These are phyloP conservation scores for Guillardia theta DNA, from an alignment of 78 protist genomes.

Conservation along the genomic window DNA sequence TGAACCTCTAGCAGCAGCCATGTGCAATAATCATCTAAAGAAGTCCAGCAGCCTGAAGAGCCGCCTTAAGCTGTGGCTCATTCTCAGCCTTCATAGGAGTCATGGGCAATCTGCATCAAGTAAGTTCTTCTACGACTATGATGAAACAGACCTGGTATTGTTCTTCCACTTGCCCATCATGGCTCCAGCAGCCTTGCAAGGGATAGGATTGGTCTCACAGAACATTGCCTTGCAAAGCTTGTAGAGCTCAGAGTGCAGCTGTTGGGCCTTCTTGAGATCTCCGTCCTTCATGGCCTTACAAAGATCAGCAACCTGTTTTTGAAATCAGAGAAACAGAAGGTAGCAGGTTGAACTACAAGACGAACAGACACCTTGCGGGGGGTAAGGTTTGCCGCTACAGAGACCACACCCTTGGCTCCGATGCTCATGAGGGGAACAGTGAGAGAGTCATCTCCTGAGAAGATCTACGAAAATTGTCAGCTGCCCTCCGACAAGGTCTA, in stretches of 20 bases:
- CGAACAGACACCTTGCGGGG: not conserved
- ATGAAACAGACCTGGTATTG: not conserved
- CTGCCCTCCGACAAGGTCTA: not conserved
- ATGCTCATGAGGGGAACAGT: constrained; percentile 11
- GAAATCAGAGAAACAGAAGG: not conserved
- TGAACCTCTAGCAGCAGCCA: too few species aligned
- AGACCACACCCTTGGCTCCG: constrained; percentile 40
- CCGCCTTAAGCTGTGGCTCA: not conserved
- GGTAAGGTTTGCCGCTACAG: constrained; percentile 4
- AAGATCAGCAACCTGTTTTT: not conserved
- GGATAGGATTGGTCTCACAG: constrained; percentile 41
- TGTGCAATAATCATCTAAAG: too few species aligned
- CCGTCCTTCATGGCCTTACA: not conserved
- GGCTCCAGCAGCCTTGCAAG: not conserved
- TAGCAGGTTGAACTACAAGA: not conserved
- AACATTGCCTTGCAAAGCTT: constrained; percentile 33
- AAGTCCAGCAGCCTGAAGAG: not conserved
- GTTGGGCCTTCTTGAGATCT: not conserved
- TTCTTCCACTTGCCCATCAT: constrained; percentile 29
- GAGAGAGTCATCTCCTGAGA: constrained; percentile 43
- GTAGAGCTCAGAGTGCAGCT: constrained; percentile 28
- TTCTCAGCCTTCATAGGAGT: not conserved
- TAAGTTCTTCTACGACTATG: not conserved
- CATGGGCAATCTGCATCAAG: not conserved
- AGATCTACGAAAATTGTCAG: not conserved